Base-by-base conservation (phyloP, 2,329 filamentous ascomycete genomes). In the Keithomyces neogunnii region DNA sequence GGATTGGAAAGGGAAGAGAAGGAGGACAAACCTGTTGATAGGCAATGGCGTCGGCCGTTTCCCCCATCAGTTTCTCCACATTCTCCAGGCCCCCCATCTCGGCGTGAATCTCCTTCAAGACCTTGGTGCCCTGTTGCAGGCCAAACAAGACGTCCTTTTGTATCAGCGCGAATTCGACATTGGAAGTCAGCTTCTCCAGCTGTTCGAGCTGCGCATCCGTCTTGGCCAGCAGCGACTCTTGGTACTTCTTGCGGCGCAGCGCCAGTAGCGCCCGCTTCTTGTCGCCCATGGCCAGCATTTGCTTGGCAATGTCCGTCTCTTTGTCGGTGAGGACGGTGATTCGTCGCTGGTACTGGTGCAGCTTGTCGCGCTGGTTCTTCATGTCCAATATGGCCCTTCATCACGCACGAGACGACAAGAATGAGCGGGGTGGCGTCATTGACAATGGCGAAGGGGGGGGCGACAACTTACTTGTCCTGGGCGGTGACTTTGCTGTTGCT, bases 61-160 rank as follows among this genome's bases (percentile, higher is more conserved):
- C 91, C 29, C 88, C 90, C 84, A 97, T 88, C 60, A 99, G 75
- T 76, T 93, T 92, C 78, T 97, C 93, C 48, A 97, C 90, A 56
- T 87, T 84, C 61, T 96, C 91, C 55, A 99, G 74, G 2, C 93
- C 92, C 52, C 92, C 92, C 88, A 99, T 97, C 74, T 99, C 92
- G 62, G 81, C 82, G 66, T 97, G 87, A 53, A 99, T 97, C 67
- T 93, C 87, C 65, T 88, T 84, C 54, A 99, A 75, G 36, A 97
- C 93, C 56, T 80, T 81, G 0, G 91, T 96, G 40, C 92, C 92
- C 73, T 96, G 90, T 69, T 95, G 86, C 61, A 99, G 69, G 0
- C 93, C 93, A 69, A 88, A 96, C 3, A 99, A 67, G 38, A 99
- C 87, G 73, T 97, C 93, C 72, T 96, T 97, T 68, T 97, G 92